Evolutionary conservation across 139 green algal genomes (phyloP).

Genomic region (Deuterostichococcus epilithicus): DNA sequence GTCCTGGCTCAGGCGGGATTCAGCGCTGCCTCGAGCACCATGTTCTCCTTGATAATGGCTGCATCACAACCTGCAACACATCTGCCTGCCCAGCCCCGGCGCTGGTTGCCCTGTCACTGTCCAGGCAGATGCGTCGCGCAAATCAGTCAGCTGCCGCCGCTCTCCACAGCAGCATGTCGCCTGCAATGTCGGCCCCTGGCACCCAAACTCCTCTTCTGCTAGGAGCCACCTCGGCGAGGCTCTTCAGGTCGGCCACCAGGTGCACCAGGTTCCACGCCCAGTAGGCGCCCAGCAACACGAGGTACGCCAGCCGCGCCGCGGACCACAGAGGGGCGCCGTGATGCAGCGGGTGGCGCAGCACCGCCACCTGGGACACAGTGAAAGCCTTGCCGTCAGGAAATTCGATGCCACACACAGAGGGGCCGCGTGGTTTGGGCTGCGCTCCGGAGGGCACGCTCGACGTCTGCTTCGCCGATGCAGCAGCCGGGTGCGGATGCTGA

Average conservation of each 20-base stretch:
- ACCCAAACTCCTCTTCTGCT: neutral
- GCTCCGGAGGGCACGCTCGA: no score
- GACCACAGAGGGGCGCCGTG: conserved; percentile 40
- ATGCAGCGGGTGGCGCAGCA: conserved; percentile 40
- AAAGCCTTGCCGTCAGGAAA: neutral
- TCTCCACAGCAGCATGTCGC: neutral
- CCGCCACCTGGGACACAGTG: conserved; percentile 28
- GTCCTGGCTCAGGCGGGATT: neutral
- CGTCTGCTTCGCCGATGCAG: no score
- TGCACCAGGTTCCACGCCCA: conserved; percentile 43
- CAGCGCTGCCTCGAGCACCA: no score
- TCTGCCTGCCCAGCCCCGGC: neutral
- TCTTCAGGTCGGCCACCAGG: conserved; percentile 45
- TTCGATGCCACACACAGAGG: no score
- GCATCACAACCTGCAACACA: conserved; percentile 1
- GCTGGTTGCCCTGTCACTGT: no score
- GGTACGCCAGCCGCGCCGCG: conserved; percentile 58
- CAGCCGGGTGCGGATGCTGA: no score
- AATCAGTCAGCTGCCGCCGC: no score
- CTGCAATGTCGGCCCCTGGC: neutral
- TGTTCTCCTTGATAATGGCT: no score
- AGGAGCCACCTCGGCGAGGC: conserved; percentile 46
- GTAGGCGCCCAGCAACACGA: conserved; percentile 61
- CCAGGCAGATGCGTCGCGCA: no score
- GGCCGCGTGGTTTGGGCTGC: no score